Percentiles rank a stretch among this genome's conserved stretches.
phyloP scores from a whole-genome alignment of 192 early-diverging fungal species.

The Coemansia sp. region DNA sequence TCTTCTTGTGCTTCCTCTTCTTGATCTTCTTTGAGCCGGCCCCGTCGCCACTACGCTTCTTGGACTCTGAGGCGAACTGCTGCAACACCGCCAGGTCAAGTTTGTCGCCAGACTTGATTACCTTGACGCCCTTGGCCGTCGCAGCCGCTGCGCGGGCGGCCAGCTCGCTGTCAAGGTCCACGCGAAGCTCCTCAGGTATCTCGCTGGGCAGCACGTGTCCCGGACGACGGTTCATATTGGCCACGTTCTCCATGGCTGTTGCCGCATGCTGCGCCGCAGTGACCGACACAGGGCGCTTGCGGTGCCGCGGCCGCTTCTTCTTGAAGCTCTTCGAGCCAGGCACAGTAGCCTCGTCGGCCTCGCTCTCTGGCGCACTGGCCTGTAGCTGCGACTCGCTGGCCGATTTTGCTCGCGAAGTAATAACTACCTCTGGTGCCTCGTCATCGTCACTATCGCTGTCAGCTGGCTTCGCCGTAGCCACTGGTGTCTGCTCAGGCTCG shows the following conservation, averaged over 20 bases:
- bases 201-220: constrained; percentile 19
- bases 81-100: constrained; percentile 41
- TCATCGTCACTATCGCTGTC: constrained; percentile 28
- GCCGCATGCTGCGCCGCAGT: constrained; percentile 7
- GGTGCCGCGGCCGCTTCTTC: constrained; percentile 36
- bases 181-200: constrained; percentile 40
- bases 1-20: constrained; percentile 18
- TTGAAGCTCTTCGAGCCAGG: constrained; percentile 12
- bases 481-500: constrained; percentile 2
- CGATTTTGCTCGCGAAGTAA: constrained; percentile 22
- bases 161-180: constrained; percentile 9
- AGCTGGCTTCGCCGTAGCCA: neutral
- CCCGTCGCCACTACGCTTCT: neutral
- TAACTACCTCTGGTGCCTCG: constrained; percentile 38
- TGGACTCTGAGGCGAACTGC: constrained; percentile 32
- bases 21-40: constrained; percentile 10
- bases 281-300: constrained; percentile 25
- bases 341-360: neutral
- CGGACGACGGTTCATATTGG: constrained; percentile 5
- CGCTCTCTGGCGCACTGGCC: neutral
- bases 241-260: constrained; percentile 10
- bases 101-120: neutral
- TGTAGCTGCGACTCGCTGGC: neutral
- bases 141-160: neutral
- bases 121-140: neutral